Percentiles rank a stretch among this genome's conserved stretches.
These are phyloP conservation scores for Colletotrichum sp. DNA, from an alignment of 2,329 filamentous ascomycete species.

Conservation along the genomic window DNA sequence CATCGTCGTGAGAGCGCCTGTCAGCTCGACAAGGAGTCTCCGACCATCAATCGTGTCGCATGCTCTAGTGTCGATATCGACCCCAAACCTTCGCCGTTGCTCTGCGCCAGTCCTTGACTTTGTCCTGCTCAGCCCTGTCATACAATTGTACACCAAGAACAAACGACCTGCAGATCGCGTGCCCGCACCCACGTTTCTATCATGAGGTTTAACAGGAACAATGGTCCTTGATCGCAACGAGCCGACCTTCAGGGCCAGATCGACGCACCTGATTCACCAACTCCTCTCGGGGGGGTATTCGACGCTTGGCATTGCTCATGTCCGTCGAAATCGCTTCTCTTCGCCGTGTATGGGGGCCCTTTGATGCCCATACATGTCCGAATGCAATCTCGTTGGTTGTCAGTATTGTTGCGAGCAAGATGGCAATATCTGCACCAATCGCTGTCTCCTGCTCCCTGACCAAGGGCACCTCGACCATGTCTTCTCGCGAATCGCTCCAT, in stretches of 20 bases:
- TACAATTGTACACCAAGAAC: neutral
- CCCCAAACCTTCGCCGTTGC: neutral
- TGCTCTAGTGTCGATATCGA: neutral
- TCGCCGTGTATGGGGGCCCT: neutral
- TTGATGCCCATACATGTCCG: neutral
- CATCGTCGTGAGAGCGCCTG: neutral
- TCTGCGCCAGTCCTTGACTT: neutral
- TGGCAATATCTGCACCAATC: neutral
- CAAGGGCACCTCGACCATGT: slow-evolving; percentile 2
- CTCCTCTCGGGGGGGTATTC: neutral
- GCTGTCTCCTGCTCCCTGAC: neutral
- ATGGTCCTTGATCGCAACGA: neutral
- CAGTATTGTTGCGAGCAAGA: accelerated
- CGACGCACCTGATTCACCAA: neutral
- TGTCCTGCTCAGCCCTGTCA: neutral
- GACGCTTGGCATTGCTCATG: neutral
- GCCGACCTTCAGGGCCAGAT: neutral
- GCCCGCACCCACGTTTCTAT: neutral
- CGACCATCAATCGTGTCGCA: neutral
- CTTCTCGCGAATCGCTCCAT: neutral
- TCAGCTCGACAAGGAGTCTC: neutral
- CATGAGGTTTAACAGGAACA: neutral
- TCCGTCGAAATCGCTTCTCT: neutral
- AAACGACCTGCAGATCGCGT: neutral
- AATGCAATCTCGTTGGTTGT: neutral